Percentiles rank a stretch among this genome's conserved stretches.
Conservation (phyloP, 78 protist species). For the Bodo saltans region DNA sequence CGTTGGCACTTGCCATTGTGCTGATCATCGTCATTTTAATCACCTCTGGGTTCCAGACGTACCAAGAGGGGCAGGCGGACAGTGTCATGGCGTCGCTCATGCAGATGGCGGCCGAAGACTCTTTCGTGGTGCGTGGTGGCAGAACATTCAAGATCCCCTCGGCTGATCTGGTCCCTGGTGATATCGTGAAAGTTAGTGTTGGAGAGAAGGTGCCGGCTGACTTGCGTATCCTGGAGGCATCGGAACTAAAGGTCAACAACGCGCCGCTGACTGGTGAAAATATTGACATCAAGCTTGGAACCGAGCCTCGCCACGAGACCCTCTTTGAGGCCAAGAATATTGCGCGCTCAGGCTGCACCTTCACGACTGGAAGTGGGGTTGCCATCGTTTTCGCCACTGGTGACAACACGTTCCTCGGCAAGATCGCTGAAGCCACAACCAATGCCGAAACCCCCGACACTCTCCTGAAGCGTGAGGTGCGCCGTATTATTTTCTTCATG, state of each 20-base stretch:
- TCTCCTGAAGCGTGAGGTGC: background rate
- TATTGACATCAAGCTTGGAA: no score
- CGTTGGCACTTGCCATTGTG: no score
- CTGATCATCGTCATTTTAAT: no score
- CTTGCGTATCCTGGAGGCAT: constrained; percentile 23
- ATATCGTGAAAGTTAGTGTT: constrained; percentile 14
- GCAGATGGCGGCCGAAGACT: no score
- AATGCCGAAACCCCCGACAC: background rate
- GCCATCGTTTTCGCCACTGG: background rate
- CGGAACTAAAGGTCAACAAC: background rate
- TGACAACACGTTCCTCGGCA: background rate
- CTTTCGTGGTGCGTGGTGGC: no score
- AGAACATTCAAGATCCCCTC: no score
- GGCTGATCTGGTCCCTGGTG: constrained; percentile 49
- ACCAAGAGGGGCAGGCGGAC: no score
- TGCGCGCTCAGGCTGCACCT: background rate
- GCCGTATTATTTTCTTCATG: background rate
- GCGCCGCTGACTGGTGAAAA: constrained; percentile 34
- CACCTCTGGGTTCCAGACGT: no score
- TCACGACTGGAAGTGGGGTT: background rate
- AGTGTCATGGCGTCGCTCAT: no score
- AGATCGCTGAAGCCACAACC: background rate
- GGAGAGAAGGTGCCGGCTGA: constrained; percentile 62
- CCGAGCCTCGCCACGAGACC: no score
- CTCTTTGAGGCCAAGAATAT: constrained; percentile 1